phyloP scores from a whole-genome alignment of 2,329 filamentous ascomycete genomes.

The Sphaerulina musiva region DNA sequence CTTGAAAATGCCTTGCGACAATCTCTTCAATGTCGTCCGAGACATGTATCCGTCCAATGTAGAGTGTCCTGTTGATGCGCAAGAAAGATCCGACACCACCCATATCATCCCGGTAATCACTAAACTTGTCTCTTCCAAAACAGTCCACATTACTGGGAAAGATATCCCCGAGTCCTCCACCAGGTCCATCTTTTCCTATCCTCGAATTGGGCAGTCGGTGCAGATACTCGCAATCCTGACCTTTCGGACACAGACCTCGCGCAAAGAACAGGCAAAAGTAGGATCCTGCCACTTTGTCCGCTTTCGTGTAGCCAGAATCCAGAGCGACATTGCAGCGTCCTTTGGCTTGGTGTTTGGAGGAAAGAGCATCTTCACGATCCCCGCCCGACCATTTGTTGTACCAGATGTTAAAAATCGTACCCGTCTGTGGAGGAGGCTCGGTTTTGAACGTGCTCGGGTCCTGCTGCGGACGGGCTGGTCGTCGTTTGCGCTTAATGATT shows the following conservation, averaged over 20 bases:
- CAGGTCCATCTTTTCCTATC: constrained; percentile 30
- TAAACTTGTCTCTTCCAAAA: constrained; percentile 88
- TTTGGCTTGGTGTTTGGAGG: constrained; percentile 73
- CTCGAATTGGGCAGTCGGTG: constrained; percentile 68
- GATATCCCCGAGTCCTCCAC: constrained; percentile 62
- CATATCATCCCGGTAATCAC: constrained; percentile 95
- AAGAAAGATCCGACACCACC: constrained; percentile 91
- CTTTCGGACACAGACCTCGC: constrained; percentile 72
- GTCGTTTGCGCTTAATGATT: constrained; percentile 83
- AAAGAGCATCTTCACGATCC: constrained; percentile 85
- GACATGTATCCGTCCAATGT: constrained; percentile 88
- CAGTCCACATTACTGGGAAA: constrained; percentile 94
- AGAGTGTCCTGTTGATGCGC: constrained; percentile 88
- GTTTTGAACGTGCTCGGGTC: constrained; percentile 76
- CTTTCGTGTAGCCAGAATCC: constrained; percentile 50
- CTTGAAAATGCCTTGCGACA: constrained; percentile 86
- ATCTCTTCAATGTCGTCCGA: constrained; percentile 96
- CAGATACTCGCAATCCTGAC: constrained; percentile 88
- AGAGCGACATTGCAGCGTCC: constrained; percentile 79
- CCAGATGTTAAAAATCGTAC: constrained; percentile 97
- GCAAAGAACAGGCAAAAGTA: constrained; percentile 94
- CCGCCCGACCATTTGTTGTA: constrained; percentile 98
- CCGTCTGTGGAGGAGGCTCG: constrained; percentile 84
- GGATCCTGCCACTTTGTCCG: constrained; percentile 52
- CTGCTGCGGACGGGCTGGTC: constrained; percentile 84